These are phyloP conservation scores for Centella asiatica DNA, from an alignment of 129 eudicot genomes.

Conservation along the genomic window DNA sequence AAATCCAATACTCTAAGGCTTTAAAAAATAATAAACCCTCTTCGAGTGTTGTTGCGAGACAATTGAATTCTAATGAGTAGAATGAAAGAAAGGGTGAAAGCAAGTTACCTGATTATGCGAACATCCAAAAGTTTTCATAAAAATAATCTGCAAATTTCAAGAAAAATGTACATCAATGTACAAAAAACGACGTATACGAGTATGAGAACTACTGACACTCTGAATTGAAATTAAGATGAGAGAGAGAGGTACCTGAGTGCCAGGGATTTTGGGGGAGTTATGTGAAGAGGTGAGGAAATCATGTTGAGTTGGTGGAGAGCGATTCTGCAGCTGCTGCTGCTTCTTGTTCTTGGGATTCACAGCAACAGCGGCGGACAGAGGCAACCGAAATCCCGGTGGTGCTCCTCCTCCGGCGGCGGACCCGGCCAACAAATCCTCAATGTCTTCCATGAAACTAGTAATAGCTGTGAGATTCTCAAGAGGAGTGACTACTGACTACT, in stretches of 20 bases:
- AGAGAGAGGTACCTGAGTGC: slow-evolving; percentile 62
- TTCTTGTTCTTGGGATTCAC: slow-evolving; percentile 45
- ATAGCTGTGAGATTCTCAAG: too few relatives aligned
- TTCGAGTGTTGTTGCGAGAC: too few relatives aligned
- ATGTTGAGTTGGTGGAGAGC: slow-evolving; percentile 16
- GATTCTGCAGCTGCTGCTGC: too few relatives aligned
- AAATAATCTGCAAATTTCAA: slow-evolving; percentile 51
- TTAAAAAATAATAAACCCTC: too few relatives aligned
- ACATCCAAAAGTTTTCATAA: slow-evolving; percentile 92
- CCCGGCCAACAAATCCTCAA: slow-evolving; percentile 76
- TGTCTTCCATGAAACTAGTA: slow-evolving; percentile 99
- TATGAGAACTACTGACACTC: background rate
- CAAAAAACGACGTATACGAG: background rate
- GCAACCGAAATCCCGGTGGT: slow-evolving; percentile 83
- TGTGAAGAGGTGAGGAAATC: slow-evolving; percentile 17
- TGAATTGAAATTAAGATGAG: background rate
- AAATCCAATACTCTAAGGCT: too few relatives aligned
- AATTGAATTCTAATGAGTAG: too few relatives aligned
- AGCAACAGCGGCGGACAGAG: slow-evolving; percentile 56
- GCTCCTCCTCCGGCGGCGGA: slow-evolving; percentile 61
- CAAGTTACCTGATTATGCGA: slow-evolving; percentile 90
- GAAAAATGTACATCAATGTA: background rate
- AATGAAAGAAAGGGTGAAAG: background rate
- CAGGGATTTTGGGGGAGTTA: slow-evolving; percentile 64
- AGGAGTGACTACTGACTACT: too few relatives aligned